These are phyloP conservation scores for Suhomyces sp. DNA, from an alignment of 805 yeast genomes.

Conservation along the genomic window DNA sequence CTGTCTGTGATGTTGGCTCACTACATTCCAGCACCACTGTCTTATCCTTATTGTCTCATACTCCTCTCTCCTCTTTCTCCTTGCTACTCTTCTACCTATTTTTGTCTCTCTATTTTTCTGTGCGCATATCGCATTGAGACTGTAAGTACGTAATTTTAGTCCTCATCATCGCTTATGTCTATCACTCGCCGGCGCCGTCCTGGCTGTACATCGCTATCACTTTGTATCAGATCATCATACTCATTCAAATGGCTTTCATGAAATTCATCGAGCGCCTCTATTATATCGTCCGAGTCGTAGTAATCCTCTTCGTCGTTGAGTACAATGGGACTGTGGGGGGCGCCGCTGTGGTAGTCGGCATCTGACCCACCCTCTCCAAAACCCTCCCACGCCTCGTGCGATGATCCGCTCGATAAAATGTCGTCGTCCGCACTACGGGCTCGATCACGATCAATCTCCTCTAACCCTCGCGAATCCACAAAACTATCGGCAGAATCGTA, in stretches of 20 bases:
- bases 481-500: conserved; percentile 35
- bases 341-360: conserved; percentile 3
- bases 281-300: conserved; percentile 16
- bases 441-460: conserved; percentile 21
- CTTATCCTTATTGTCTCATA: neutral
- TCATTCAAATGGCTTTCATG: conserved; percentile 15
- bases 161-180: conserved; percentile 18
- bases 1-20: neutral
- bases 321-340: conserved; percentile 8
- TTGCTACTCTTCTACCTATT: neutral
- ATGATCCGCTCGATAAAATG: conserved; percentile 12
- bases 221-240: conserved; percentile 1
- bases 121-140: neutral
- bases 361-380: conserved; percentile 11
- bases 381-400: conserved; percentile 18
- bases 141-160: conserved; percentile 1
- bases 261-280: conserved; percentile 25
- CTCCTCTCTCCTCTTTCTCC: neutral
- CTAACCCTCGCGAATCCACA: conserved; percentile 23
- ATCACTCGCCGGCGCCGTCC: conserved; percentile 1
- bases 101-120: neutral
- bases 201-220: neutral
- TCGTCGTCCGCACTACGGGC: conserved; percentile 12
- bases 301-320: conserved; percentile 5
- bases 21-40: neutral